These are phyloP conservation scores for Eutrema japonicum DNA, from an alignment of 345 rosid genomes.

Conservation along the genomic window DNA sequence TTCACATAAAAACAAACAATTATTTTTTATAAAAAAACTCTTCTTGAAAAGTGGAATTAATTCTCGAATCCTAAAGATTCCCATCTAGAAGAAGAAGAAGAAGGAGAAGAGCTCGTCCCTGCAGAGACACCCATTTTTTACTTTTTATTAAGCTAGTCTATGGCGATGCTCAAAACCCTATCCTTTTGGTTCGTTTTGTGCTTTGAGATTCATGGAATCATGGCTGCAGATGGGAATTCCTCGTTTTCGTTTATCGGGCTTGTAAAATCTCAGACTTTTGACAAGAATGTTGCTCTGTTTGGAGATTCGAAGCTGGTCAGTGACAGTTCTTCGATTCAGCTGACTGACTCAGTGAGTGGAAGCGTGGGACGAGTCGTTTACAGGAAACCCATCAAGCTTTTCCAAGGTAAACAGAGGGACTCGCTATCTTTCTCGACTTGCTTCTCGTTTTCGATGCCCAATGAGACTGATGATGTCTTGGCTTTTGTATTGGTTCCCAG, in stretches of 20 bases:
- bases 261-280: conserved; percentile 53
- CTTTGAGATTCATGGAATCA: conserved; percentile 37
- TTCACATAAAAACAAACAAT: conserved; percentile 5
- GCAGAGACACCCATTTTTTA: conserved; percentile 42
- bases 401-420: conserved; percentile 59
- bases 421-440: conserved; percentile 64
- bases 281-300: conserved; percentile 51
- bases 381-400: conserved; percentile 72
- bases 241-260: conserved; percentile 60
- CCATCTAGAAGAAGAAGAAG: conserved; percentile 18
- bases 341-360: conserved; percentile 55
- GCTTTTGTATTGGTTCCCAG: conserved; percentile 72
- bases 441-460: conserved; percentile 71
- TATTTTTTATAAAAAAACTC: no score
- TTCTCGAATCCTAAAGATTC: conserved; percentile 27
- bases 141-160: background rate
- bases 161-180: conserved; percentile 36
- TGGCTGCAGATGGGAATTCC: conserved; percentile 45
- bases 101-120: conserved; percentile 4
- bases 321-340: conserved; percentile 58
- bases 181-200: conserved; percentile 45
- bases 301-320: conserved; percentile 67
- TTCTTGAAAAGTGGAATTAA: conserved; percentile 10
- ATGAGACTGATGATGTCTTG: conserved; percentile 52
- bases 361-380: conserved; percentile 61